These are phyloP conservation scores for Solanum virginianum DNA, from an alignment of 257 asterid genomes.

Conservation along the genomic window DNA sequence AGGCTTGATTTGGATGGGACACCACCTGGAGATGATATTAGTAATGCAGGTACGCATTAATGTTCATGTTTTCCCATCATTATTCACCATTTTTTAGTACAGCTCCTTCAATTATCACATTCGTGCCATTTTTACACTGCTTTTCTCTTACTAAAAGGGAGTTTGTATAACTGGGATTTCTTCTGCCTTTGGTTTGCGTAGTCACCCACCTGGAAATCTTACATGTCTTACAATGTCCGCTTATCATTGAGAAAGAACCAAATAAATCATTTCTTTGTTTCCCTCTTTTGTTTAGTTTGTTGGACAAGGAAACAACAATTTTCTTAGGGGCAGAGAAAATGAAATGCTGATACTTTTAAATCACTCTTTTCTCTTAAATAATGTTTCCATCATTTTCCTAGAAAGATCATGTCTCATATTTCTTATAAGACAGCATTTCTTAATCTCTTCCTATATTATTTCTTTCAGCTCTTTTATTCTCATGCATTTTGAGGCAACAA, in stretches of 20 bases:
- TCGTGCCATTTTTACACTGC: background rate
- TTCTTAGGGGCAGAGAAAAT: background rate
- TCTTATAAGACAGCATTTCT: background rate
- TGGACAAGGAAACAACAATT: background rate
- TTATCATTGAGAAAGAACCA: background rate
- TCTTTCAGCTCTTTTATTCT: background rate
- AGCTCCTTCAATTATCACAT: background rate
- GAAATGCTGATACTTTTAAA: background rate
- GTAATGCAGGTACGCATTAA: conserved; percentile 41
- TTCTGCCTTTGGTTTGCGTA: background rate
- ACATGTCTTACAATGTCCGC: background rate
- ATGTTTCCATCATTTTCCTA: background rate
- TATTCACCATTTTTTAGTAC: background rate
- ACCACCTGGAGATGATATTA: conserved; percentile 42
- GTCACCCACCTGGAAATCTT: background rate
- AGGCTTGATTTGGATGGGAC: conserved; percentile 47
- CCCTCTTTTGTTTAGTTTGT: background rate
- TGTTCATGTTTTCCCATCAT: background rate
- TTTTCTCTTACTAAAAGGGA: background rate
- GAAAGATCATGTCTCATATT: background rate
- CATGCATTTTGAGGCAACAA: background rate
- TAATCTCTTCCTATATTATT: background rate
- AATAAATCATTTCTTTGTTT: background rate
- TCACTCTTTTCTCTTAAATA: background rate
- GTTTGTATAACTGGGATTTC: background rate